phyloP scores from a whole-genome alignment of 1,139 yeast species.

The Yamadazyma buinensis region DNA sequence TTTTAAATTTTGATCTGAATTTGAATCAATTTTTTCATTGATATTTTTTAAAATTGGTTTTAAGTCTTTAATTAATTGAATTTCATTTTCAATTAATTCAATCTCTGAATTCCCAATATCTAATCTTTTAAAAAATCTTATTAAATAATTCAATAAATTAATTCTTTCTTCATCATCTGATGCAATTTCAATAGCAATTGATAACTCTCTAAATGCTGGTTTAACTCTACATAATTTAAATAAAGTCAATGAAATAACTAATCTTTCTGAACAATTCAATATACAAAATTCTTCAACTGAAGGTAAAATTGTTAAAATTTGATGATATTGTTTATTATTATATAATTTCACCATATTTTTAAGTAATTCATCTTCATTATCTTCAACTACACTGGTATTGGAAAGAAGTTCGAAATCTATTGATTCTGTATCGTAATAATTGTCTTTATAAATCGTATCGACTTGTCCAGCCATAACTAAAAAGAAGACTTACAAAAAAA shows the following conservation, averaged over 20 bases:
- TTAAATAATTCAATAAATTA: conserved; percentile 15
- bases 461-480: no score
- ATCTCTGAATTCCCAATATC: conserved; percentile 10
- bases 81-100: neutral
- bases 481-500: no score
- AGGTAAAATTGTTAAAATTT: conserved; percentile 14
- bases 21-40: neutral
- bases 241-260: conserved; percentile 20
- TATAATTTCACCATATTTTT: conserved; percentile 2
- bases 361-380: neutral
- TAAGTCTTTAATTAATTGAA: neutral
- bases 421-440: no score
- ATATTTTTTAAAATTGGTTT: neutral
- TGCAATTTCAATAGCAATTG: conserved; percentile 25
- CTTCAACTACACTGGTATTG: neutral
- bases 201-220: conserved; percentile 24
- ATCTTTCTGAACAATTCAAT: conserved; percentile 6
- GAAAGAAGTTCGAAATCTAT: no score
- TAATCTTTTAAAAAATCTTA: conserved; percentile 16
- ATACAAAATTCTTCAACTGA: conserved; percentile 6
- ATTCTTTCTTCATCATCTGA: conserved; percentile 13
- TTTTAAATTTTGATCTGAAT: no score
- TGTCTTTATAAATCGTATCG: no score
- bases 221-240: conserved; percentile 23
- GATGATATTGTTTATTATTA: conserved; percentile 10